These are phyloP conservation scores for Starmerella cellae DNA, from an alignment of 805 yeast species.

Conservation along the genomic window DNA sequence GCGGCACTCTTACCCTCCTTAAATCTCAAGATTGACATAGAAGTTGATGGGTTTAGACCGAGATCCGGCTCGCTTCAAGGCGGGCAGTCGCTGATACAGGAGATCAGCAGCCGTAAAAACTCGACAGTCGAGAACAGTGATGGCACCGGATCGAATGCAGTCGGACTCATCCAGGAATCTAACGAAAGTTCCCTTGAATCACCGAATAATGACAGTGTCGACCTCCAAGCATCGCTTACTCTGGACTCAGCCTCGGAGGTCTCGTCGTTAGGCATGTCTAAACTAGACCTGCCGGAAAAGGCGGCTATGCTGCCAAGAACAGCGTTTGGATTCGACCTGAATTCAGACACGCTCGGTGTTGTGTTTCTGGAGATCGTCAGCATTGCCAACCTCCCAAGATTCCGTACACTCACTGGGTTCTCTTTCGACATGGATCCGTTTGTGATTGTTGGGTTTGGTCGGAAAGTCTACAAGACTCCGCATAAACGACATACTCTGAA, in stretches of 20 bases:
- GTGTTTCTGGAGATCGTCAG: constrained; percentile 61
- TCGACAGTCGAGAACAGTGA: not conserved
- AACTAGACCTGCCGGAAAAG: not conserved
- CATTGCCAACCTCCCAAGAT: constrained; percentile 68
- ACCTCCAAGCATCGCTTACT: not conserved
- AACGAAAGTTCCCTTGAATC: not conserved
- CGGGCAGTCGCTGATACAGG: not conserved
- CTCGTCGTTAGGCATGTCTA: constrained; percentile 12
- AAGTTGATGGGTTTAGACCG: not conserved
- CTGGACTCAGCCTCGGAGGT: not conserved
- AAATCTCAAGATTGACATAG: constrained; percentile 18
- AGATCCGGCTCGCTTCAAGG: not conserved
- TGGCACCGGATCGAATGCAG: not conserved
- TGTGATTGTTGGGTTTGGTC: constrained; percentile 80
- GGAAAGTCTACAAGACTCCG: constrained; percentile 72
- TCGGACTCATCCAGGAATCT: not conserved
- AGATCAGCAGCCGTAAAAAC: not conserved
- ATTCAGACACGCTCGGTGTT: constrained; percentile 41
- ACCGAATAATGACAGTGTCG: not conserved
- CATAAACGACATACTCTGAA: constrained; percentile 70
- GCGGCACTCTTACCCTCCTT: constrained; percentile 17
- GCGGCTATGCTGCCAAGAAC: too few relatives aligned
- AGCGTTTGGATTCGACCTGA: constrained; percentile 17
- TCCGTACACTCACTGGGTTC: constrained; percentile 52
- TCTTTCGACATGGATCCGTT: constrained; percentile 96